A percentile compares a stretch with the other conserved stretches of the same genome.
Evolutionary conservation across 208 protist species (phyloP).

Genomic region (Acanthamoeba lenticulata): DNA sequence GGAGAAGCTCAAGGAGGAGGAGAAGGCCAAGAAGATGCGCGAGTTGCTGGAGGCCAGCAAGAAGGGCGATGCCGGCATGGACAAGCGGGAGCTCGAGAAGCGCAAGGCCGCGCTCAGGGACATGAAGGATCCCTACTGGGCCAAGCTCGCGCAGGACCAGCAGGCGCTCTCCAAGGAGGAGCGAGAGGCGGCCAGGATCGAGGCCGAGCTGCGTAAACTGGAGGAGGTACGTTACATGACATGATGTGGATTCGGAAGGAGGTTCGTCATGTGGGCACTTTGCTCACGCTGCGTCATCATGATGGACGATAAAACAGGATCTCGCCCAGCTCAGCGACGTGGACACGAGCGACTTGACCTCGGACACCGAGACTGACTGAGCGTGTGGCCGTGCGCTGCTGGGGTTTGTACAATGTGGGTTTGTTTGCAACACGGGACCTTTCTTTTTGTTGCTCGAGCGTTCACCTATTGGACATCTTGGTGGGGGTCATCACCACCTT

Average conservation of each 20-base stretch:
- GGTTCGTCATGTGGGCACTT: too few species aligned
- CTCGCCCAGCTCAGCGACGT: neutral
- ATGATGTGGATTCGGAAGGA: too few species aligned
- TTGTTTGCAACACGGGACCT: too few species aligned
- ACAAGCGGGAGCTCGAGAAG: neutral
- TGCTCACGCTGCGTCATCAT: too few species aligned
- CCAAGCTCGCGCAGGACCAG: neutral
- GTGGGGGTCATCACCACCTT: too few species aligned
- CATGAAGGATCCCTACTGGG: neutral
- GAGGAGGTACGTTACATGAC: neutral
- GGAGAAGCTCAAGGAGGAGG: neutral
- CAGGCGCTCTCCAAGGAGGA: neutral
- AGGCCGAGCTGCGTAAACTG: neutral
- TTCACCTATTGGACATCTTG: too few species aligned
- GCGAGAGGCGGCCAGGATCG: neutral
- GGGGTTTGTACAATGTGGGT: too few species aligned
- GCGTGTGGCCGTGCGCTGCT: neutral
- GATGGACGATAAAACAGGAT: too few species aligned
- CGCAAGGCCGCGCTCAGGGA: neutral
- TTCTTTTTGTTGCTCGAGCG: too few species aligned
- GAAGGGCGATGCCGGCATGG: neutral
- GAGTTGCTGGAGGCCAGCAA: neutral
- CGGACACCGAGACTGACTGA: neutral
- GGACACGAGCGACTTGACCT: neutral
- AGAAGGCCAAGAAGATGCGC: neutral